Conservation (phyloP, 805 yeast genomes). For the Clavispora carvajalis region DNA sequence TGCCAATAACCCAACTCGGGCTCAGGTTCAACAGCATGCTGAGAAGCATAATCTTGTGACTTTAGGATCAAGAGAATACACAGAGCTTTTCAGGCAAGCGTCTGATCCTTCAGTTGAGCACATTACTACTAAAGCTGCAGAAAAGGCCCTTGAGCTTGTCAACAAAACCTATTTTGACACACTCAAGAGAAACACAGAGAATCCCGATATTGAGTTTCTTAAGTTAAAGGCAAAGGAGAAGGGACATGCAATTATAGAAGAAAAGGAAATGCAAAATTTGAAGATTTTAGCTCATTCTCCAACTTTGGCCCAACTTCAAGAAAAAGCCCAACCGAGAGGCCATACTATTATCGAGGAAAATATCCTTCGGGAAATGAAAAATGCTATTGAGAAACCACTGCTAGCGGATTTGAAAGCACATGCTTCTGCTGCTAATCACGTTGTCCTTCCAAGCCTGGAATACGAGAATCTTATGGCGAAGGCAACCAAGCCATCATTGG, state of each 20-base stretch:
- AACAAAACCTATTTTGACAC: conserved; percentile 4
- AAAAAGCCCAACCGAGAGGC: conserved; percentile 12
- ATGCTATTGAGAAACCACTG: conserved; percentile 13
- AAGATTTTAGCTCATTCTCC: conserved; percentile 14
- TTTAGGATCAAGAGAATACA: conserved; percentile 27
- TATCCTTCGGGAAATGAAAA: conserved; percentile 4
- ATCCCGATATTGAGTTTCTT: conserved; percentile 6
- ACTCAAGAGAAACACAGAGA: conserved; percentile 1
- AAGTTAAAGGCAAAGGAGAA: conserved; percentile 4
- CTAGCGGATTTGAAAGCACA: conserved; percentile 1
- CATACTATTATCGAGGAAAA: conserved; percentile 3
- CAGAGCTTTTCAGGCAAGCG: conserved; percentile 26
- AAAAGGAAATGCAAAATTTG: conserved; percentile 3
- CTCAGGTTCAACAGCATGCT: conserved; percentile 30
- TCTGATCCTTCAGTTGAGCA: conserved; percentile 24
- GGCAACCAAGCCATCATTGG: conserved; percentile 11
- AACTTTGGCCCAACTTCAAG: conserved; percentile 6
- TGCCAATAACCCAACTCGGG: conserved; percentile 19
- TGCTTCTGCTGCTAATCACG: conserved; percentile 11
- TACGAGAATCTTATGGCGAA: conserved; percentile 2
- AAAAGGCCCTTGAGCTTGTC: conserved; percentile 5
- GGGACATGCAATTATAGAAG: conserved; percentile 3
- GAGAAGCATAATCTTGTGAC: conserved; percentile 29
- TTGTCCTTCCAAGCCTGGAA: conserved; percentile 4
- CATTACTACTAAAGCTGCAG: conserved; percentile 12